Evolutionary conservation across 2,329 filamentous ascomycete genomes (phyloP), one percentile per base, ranked within the genome.

Genomic region (Rugonectria rugulosa): DNA sequence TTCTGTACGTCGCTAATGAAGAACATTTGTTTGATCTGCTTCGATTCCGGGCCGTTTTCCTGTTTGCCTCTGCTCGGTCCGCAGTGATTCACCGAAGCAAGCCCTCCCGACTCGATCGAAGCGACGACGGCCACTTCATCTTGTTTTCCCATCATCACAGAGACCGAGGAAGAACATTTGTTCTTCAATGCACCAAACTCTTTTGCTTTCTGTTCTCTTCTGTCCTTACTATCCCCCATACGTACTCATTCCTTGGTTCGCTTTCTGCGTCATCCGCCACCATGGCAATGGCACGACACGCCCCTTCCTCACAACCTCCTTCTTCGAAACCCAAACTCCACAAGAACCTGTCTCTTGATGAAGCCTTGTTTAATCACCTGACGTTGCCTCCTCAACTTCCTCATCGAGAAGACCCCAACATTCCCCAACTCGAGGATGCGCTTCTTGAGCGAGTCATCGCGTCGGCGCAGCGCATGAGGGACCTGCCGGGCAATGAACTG

Each of bases 351-450:
- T 62, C 51, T 9, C 20, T 65, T n/a, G 40, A 50, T 8, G 62
- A 66, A 5, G 59, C 61, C 3, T 26, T 68, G 5, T 68, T 62
- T 19, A 62, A 68, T n/a, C 66, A 68, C 15, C 59, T 68, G 7
- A 63, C 53, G 2, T 29, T 68, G 2, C 66, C 66, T 3, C 64
- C 60, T 0, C 48, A 61, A 4, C 64, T 68, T 11, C 66, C 66
- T 11, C 63, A 66, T 19, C 45, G 49, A 1, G 53, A 63, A 17
- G 66, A 68, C 10, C 34, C 56, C 4, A 57, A 66, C 9, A 1
- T 59, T 1, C 27, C 19, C 20, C 53, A 58, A 1, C 47, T 67
- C 8, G 65, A 67, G 20, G 53, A 34, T 20, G 43, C 42, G 4
- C 42, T 61, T 8, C 44, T 60, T 15, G 57, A 57, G 3, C 60